Evolutionary conservation across 1,139 yeast genomes (phyloP), one percentile per base, ranked within the genome.

Genomic region (Pichia sp.): DNA sequence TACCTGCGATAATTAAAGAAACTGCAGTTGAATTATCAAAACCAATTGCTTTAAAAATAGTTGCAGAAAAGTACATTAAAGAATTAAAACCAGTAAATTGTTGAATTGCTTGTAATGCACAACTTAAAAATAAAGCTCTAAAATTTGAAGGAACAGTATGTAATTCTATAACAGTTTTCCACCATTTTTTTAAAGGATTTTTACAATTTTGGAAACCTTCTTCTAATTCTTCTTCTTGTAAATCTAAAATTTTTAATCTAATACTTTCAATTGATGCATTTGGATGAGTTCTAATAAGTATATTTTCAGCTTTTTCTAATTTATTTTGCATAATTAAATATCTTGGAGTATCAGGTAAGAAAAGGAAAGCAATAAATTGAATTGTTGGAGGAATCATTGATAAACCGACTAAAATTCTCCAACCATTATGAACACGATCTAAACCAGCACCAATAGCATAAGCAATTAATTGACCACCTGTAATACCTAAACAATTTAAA

Each of bases 31-130:
- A 74, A 59, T 88, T 78, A 47, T 76, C 55, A 62, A 89, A 89
- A 2, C 97, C 97, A 43, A 87, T 85, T 32, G 89, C 79, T 61
- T 85, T 80, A 61, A 89, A 89, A 51, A 89, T 80, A 2, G 96
- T 87, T 30, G 94, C 80, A 43, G 94, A 81, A 64, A 88, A 89
- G 65, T 89, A 89, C 94, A 89, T 85, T 55, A 89, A 73, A 4
- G 96, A 85, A 66, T 89, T 89, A 75, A 88, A 89, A 51, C 96
- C 96, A 18, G 95, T 84, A 55, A 88, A 87, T 64, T 89, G 96
- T 66, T 89, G 96, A 58, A 89, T 84, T 48, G 94, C 96, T 65
- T 89, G 97, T 52, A 88, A 68, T 24, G 93, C 95, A 68, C 96
- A 88, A 6, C 91, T 93, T 54, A 89, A 78, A 33, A 88, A 68